Percentiles rank a stretch among this genome's conserved stretches.
Evolutionary conservation across 306 rosid species (phyloP).

Genomic region (Calophaca sinica): DNA sequence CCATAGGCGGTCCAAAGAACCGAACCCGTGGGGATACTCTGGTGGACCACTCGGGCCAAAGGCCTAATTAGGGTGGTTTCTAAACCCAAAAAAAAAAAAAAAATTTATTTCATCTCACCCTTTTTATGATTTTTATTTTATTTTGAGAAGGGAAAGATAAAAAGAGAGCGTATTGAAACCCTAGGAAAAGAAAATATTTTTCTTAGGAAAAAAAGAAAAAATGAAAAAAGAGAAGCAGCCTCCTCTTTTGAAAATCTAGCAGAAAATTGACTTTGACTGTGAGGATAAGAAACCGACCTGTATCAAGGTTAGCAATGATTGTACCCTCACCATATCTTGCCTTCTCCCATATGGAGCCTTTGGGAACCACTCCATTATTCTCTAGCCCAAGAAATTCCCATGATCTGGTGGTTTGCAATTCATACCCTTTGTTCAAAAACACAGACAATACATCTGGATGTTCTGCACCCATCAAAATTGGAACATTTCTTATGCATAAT

Average conservation of each 20-base stretch:
- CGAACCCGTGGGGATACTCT: no score
- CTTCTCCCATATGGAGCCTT: constrained; percentile 60
- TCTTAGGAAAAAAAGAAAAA: neutral
- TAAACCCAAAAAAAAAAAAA: no score
- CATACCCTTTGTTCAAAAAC: constrained; percentile 56
- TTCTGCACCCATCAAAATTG: constrained; percentile 46
- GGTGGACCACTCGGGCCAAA: no score
- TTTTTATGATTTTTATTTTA: no score
- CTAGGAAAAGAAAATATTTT: neutral
- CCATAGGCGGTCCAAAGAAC: no score
- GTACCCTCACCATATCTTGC: constrained; percentile 65
- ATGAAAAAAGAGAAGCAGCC: constrained; percentile 6
- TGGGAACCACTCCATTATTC: constrained; percentile 41
- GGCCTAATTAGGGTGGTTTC: no score
- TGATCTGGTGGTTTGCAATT: constrained; percentile 66
- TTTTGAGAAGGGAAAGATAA: no score
- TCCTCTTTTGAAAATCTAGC: constrained; percentile 23
- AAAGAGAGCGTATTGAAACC: neutral
- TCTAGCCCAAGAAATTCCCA: constrained; percentile 75
- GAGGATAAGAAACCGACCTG: constrained; percentile 56
- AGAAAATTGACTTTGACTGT: constrained; percentile 14
- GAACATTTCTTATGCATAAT: neutral
- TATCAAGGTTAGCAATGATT: constrained; percentile 68
- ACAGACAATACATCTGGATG: constrained; percentile 67
- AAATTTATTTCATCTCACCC: no score